Evolutionary conservation across 768 basidiomycete species (phyloP), one percentile per base, ranked within the genome.

Genomic region (Lactarius vividus): DNA sequence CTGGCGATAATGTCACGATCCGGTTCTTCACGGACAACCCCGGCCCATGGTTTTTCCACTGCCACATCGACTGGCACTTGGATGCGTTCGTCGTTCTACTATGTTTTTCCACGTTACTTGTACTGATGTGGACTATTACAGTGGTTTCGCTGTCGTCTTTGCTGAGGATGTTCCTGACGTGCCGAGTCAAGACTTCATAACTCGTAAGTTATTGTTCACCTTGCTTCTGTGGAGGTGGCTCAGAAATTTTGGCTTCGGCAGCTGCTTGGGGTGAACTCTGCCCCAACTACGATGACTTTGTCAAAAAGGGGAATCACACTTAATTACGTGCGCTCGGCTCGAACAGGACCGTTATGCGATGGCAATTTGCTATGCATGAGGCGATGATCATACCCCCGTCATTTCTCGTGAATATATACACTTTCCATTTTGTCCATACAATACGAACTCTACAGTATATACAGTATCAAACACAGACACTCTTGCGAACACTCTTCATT

Each of bases 1-100:
- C 39, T 7, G 42, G 57, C 15, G 64, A 65, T 15, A 54, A 70
- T 5, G 69, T 72, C 7, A 66, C 71, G 4, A 69, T 77, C 57
- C 69, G 76, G 4, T 75, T 75, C 63, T 53, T 68, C 2, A 75
- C 74, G 0, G 74, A 75, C 64, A 74, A 74, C 31, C 70, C 75
- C 18, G 75, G 75, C 10, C 67, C 70, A 5, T 73, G 70, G 73
- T 70, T 71, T 54, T 63, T 75, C 52, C 75, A 76, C 39, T 76
- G 75, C 57, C 74, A 75, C 57, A 74, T 75, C 31, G 71, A 67
- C n/a, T 74, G 74, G 74, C 74, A 74, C 57, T 69, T 74, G 46
- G 69, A 64, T 11, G 56, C 40, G 73, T 23, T 84, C 87, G 0
- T 86, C 23, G 87, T 88, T 16, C 82, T 82, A 39, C 84, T 84